phyloP scores from a whole-genome alignment of 805 yeast genomes.

The Metschnikowia anglica region DNA sequence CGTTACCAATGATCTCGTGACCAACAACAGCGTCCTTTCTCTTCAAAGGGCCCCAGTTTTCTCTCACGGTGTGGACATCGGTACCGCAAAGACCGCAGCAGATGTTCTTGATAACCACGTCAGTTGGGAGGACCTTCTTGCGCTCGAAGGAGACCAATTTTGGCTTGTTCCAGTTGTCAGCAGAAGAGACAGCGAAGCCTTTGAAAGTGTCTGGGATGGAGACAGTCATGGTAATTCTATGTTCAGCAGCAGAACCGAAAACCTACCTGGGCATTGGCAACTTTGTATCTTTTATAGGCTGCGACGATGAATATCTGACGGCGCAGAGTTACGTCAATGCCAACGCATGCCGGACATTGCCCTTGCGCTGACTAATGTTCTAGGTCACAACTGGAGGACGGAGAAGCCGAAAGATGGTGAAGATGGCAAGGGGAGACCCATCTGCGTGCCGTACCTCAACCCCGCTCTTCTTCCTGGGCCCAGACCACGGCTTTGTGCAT shows the following conservation, averaged over 20 bases:
- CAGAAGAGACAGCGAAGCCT: conserved; percentile 56
- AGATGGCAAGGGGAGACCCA: too few relatives aligned
- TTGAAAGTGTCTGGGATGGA: conserved; percentile 52
- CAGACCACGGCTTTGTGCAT: too few relatives aligned
- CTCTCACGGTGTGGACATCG: conserved; percentile 19
- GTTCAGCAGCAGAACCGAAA: too few relatives aligned
- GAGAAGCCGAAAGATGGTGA: too few relatives aligned
- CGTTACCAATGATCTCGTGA: conserved; percentile 65
- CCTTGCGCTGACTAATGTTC: too few relatives aligned
- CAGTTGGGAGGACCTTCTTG: conserved; percentile 33
- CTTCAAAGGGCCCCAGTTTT: conserved; percentile 20
- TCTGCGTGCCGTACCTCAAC: too few relatives aligned
- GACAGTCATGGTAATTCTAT: conserved; percentile 7
- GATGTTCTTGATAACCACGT: conserved; percentile 29
- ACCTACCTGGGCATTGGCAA: too few relatives aligned
- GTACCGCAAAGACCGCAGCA: conserved; percentile 25
- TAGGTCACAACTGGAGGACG: too few relatives aligned
- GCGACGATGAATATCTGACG: not conserved
- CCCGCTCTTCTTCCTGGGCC: too few relatives aligned
- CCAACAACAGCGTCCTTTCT: conserved; percentile 50
- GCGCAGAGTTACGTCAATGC: not conserved
- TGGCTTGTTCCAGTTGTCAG: conserved; percentile 56
- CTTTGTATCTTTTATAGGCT: not conserved
- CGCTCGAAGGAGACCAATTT: conserved; percentile 50
- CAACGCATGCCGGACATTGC: too few relatives aligned